Percentiles rank a stretch among this genome's conserved stretches.
Conservation (phyloP, 495 filamentous ascomycete genomes). For the Aspergillus saccharolyticus region DNA sequence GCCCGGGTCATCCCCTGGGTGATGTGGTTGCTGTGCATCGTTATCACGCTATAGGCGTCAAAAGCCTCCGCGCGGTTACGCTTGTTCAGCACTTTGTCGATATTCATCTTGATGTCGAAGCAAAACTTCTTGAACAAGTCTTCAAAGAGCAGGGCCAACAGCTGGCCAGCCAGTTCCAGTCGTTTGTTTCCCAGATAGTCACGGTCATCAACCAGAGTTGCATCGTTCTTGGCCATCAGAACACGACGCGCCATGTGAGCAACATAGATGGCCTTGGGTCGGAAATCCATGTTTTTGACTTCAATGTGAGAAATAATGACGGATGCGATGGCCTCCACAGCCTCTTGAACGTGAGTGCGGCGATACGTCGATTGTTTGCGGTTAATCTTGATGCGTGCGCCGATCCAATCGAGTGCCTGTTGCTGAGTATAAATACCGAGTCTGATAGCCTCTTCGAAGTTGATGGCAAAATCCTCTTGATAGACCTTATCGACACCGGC, state of each 20-base stretch:
- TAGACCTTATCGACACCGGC: constrained; percentile 78
- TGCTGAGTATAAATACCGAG: constrained; percentile 83
- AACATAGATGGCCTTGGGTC: constrained; percentile 91
- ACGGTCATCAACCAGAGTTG: constrained; percentile 84
- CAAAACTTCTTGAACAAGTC: constrained; percentile 96
- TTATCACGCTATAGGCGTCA: constrained; percentile 74
- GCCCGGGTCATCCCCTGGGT: constrained; percentile 87
- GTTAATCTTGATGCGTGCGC: constrained; percentile 77
- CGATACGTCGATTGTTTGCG: constrained; percentile 50
- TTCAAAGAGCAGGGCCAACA: constrained; percentile 93
- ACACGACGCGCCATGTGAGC: constrained; percentile 94
- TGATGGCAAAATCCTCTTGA: constrained; percentile 89
- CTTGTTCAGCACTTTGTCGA: constrained; percentile 91
- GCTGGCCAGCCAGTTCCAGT: constrained; percentile 87
- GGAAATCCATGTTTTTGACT: constrained; percentile 84
- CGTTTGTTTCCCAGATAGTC: constrained; percentile 98
- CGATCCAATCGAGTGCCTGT: constrained; percentile 89
- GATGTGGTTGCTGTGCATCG: constrained; percentile 72
- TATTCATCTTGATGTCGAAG: constrained; percentile 75
- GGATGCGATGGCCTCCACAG: constrained; percentile 82
- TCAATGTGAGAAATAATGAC: constrained; percentile 90
- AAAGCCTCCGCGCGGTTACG: constrained; percentile 79
- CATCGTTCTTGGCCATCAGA: constrained; percentile 85
- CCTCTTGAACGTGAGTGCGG: constrained; percentile 78
- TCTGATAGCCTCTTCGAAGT: constrained; percentile 86